phyloP scores from a whole-genome alignment of 1,284 basidiomycete species.

The Inonotus hispidus region DNA sequence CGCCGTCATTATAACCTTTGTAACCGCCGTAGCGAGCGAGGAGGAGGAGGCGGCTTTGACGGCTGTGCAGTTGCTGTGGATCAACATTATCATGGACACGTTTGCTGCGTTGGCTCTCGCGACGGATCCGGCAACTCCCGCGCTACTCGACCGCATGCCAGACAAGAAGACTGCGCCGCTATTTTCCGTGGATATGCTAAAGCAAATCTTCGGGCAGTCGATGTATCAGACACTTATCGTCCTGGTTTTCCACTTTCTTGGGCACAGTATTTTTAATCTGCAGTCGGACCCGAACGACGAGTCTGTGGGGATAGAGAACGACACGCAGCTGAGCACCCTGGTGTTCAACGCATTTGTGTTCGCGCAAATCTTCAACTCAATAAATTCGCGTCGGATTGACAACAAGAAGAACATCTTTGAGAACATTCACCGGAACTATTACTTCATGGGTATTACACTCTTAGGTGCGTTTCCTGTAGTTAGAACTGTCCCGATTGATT shows the following conservation, averaged over 20 bases:
- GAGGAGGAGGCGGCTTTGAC: conserved; percentile 82
- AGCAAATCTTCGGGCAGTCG: conserved; percentile 91
- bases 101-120: conserved; percentile 96
- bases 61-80: conserved; percentile 96
- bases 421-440: conserved; percentile 76
- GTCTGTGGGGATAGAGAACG: conserved; percentile 32
- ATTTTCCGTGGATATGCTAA: conserved; percentile 90
- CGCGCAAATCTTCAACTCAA: conserved; percentile 91
- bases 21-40: conserved; percentile 79
- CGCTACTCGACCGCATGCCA: conserved; percentile 84
- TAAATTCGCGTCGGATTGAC: conserved; percentile 89
- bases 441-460: conserved; percentile 83
- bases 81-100: conserved; percentile 97
- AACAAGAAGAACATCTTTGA: conserved; percentile 86
- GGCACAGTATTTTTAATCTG: conserved; percentile 65
- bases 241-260: conserved; percentile 87
- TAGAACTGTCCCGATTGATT: conserved; percentile 6
- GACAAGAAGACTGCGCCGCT: conserved; percentile 85
- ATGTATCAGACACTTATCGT: conserved; percentile 83
- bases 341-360: conserved; percentile 98
- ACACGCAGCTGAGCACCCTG: conserved; percentile 71
- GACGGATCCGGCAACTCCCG: conserved; percentile 86
- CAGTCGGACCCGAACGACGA: conserved; percentile 33
- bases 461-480: conserved; percentile 61
- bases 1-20: conserved; percentile 91